phyloP scores from a whole-genome alignment of 2,329 filamentous ascomycete genomes.

The Phoma herbarum region DNA sequence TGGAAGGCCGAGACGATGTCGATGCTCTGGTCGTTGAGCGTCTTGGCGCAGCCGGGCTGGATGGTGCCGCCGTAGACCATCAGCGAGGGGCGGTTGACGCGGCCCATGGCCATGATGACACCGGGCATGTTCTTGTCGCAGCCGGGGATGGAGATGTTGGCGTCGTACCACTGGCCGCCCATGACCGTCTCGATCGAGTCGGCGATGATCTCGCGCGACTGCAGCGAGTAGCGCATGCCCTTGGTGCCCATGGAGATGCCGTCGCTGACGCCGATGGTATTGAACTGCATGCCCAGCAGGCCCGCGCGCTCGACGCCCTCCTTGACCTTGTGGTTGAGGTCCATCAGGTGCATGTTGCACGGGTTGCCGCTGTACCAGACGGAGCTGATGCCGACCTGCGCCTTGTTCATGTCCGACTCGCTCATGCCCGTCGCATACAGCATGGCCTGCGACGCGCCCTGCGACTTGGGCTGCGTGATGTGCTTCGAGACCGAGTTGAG shows the following conservation, averaged over 20 bases:
- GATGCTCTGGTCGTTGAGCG: slow-evolving; percentile 79
- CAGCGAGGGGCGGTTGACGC: slow-evolving; percentile 89
- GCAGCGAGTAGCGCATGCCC: slow-evolving; percentile 93
- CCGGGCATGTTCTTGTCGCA: slow-evolving; percentile 99
- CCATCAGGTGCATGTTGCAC: slow-evolving; percentile 98
- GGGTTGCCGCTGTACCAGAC: slow-evolving; percentile 99
- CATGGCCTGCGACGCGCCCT: slow-evolving; percentile 99
- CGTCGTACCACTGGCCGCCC: slow-evolving; percentile 90
- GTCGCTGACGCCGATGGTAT: slow-evolving; percentile 88
- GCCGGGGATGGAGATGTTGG: slow-evolving; percentile 90
- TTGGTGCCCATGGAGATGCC: slow-evolving; percentile 96
- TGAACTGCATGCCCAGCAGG: slow-evolving; percentile 89
- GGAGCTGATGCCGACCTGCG: slow-evolving; percentile 96
- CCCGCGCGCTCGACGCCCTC: slow-evolving; percentile 78
- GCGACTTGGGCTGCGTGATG: slow-evolving; percentile 97
- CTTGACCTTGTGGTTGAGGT: slow-evolving; percentile 81
- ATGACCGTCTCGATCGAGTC: slow-evolving; percentile 95
- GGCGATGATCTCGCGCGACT: slow-evolving; percentile 90
- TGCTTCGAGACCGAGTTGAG: slow-evolving; percentile 80
- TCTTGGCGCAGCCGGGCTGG: slow-evolving; percentile 80
- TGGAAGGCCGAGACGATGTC: slow-evolving; percentile 90
- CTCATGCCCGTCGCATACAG: slow-evolving; percentile 91
- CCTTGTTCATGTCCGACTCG: slow-evolving; percentile 91
- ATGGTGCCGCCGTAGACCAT: slow-evolving; percentile 98
- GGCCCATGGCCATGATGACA: slow-evolving; percentile 86